These are phyloP conservation scores for Tulasnella sp. DNA, from an alignment of 768 basidiomycete genomes.

Conservation along the genomic window DNA sequence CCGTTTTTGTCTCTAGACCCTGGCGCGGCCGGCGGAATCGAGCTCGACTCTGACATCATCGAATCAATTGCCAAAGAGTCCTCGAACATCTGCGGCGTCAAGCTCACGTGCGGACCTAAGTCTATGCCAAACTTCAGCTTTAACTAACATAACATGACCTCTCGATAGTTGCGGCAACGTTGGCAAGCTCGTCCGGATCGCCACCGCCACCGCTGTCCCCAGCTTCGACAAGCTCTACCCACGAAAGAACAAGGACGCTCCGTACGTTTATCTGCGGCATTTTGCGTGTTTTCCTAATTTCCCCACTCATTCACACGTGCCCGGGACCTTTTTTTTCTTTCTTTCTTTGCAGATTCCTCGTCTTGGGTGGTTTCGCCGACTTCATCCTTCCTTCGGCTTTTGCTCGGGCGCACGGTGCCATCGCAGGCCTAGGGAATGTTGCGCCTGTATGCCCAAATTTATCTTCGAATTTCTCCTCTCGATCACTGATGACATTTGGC, in stretches of 20 bases:
- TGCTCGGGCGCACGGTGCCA: slow-evolving; percentile 79
- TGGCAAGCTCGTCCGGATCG: slow-evolving; percentile 84
- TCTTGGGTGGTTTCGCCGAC: slow-evolving; percentile 82
- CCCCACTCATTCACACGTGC: background rate
- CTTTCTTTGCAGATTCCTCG: slow-evolving; percentile 55
- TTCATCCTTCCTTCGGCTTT: slow-evolving; percentile 71
- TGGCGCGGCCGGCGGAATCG: slow-evolving; percentile 82
- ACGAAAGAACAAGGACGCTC: slow-evolving; percentile 59
- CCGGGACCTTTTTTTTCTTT: background rate
- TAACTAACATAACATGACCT: background rate
- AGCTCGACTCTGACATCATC: slow-evolving; percentile 86
- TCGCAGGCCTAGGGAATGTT: slow-evolving; percentile 83
- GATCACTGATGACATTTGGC: background rate
- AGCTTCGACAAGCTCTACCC: slow-evolving; percentile 59
- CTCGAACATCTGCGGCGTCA: slow-evolving; percentile 79
- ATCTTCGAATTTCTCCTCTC: background rate
- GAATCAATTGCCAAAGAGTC: slow-evolving; percentile 70
- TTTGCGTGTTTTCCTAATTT: background rate
- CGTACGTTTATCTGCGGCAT: slow-evolving; percentile 35
- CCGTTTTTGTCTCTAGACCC: slow-evolving; percentile 54
- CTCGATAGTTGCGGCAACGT: slow-evolving; percentile 75
- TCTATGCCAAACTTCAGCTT: background rate
- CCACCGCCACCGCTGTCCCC: slow-evolving; percentile 57
- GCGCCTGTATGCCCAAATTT: slow-evolving; percentile 54
- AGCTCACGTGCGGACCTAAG: slow-evolving; percentile 66